phyloP scores from a whole-genome alignment of 2,329 filamentous ascomycete species.

The Ceratocystis diversiconidia region DNA sequence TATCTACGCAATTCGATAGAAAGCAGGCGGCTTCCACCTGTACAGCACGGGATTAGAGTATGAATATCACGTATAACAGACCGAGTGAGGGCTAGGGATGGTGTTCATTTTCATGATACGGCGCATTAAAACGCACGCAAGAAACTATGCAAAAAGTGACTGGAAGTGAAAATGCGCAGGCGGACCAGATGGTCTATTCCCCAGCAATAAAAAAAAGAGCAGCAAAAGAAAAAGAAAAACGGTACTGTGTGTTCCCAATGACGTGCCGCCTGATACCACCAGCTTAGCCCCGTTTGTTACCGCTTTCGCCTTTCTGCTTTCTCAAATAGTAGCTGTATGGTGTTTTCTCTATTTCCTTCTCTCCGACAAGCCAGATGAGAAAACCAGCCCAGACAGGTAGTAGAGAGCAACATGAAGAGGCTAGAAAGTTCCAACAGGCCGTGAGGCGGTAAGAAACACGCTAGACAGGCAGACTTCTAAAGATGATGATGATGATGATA shows the following conservation, averaged over 20 bases:
- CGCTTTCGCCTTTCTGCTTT: background rate
- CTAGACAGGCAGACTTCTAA: background rate
- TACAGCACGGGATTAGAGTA: too few relatives aligned
- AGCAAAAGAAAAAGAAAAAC: background rate
- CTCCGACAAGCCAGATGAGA: background rate
- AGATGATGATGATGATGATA: background rate
- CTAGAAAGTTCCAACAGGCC: too few relatives aligned
- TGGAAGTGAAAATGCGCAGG: too few relatives aligned
- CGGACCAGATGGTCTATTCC: too few relatives aligned
- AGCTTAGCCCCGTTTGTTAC: background rate
- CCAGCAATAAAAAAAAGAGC: background rate
- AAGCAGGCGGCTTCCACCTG: too few relatives aligned
- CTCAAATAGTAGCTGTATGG: background rate
- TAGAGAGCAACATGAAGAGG: background rate
- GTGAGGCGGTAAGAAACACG: background rate
- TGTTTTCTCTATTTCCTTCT: background rate
- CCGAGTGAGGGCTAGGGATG: too few relatives aligned
- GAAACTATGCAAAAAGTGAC: too few relatives aligned
- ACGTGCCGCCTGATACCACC: background rate
- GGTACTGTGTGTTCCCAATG: constrained; percentile 2
- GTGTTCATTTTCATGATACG: too few relatives aligned
- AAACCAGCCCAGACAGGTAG: background rate
- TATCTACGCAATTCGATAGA: too few relatives aligned
- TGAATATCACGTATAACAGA: too few relatives aligned
- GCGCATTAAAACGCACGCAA: too few relatives aligned